phyloP scores from a whole-genome alignment of 495 filamentous ascomycete genomes.

The Penicillium bialowiezense region DNA sequence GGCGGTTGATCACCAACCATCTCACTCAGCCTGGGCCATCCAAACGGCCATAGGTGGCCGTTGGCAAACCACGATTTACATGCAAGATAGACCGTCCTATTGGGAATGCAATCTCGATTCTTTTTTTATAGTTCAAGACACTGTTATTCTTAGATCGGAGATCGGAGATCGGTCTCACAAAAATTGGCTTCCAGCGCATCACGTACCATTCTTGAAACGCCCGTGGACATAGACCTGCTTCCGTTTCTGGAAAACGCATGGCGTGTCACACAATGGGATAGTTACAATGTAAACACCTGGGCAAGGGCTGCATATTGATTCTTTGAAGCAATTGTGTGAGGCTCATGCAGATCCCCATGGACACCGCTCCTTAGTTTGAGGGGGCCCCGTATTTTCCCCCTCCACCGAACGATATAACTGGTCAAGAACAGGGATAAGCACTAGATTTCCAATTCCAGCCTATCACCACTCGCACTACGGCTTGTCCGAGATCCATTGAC shows the following conservation, averaged over 20 bases:
- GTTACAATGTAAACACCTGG: background rate
- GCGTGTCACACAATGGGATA: background rate
- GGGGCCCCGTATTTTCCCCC: background rate
- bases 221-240: background rate
- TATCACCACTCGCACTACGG: constrained; percentile 4
- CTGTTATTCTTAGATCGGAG: background rate
- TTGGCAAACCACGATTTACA: constrained; percentile 1
- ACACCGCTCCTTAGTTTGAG: constrained; percentile 25
- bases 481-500: constrained; percentile 7
- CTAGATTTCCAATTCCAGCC: constrained; percentile 4
- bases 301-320: background rate
- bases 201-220: background rate
- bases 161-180: background rate
- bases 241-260: background rate
- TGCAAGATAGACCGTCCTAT: background rate
- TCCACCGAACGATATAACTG: constrained; percentile 8
- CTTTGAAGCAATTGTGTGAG: constrained; percentile 4
- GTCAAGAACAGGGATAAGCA: constrained; percentile 12
- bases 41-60: background rate
- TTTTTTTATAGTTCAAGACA: background rate
- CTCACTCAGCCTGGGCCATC: background rate
- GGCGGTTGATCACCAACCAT: background rate
- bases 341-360: constrained; percentile 9
- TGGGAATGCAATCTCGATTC: background rate
- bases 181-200: background rate